Evolutionary conservation across 768 basidiomycete species (phyloP), one percentile per base, ranked within the genome.

Genomic region (Amanita inopinata): DNA sequence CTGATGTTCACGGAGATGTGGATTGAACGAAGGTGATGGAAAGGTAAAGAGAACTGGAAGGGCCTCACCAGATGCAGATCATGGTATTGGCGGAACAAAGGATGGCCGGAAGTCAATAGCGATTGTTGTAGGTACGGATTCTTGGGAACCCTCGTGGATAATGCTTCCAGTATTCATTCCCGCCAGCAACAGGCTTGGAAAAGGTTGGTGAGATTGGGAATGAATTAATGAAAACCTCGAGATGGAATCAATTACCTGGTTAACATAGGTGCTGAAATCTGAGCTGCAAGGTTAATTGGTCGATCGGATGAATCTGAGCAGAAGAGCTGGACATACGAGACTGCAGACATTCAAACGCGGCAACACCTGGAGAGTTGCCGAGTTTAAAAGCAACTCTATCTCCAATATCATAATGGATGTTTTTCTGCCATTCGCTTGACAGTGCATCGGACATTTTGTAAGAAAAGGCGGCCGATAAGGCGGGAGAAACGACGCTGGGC

Each of bases 321-420:
- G 45, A 5, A 32, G 23, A 18, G 19, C 15, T 7, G 40, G 14
- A 58, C 61, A 22, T 46, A 61, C 61, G 61, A 38, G 34, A n/a
- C 17, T 38, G 37, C 23, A 53, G 33, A 44, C 59, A 62, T 46
- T 62, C 58, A 38, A 62, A 62, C 1, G 61, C 61, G n/a, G 56
- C 57, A 17, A 57, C 58, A 19, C 61, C 61, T 33, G 55, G 43
- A 4, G 53, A 44, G 39, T 58, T 52, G 33, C 54, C 55, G 27
- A 60, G 46, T 42, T 60, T 62, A 47, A 60, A 60, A 11, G 61
- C 61, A 15, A 62, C 59, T 47, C 61, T 51, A 46, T 60, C 58
- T 4, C 61, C 61, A 10, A 45, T 15, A 4, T 40, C 17, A 38
- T 62, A 62, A 18, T 49, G 43, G 15, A 49, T 42, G 40, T 50